Conservation (phyloP, 2,329 filamentous ascomycete species). For the Pestalotiopsis sp. region DNA sequence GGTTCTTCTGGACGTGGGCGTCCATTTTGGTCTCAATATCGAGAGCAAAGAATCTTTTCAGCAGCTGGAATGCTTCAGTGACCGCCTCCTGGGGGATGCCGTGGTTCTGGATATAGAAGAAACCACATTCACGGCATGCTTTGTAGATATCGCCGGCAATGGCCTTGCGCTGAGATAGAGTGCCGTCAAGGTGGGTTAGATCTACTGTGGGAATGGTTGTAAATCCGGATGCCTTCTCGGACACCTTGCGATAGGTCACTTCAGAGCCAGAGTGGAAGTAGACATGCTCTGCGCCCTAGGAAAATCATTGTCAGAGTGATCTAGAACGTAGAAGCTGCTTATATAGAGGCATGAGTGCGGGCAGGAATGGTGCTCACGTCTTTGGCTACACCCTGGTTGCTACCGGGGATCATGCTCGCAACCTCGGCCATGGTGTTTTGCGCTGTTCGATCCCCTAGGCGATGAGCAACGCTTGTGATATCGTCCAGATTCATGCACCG, state of each 20-base stretch:
- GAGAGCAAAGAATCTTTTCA: constrained; percentile 34
- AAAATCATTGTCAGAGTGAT: not conserved
- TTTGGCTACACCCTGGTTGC: not conserved
- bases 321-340: not conserved
- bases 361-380: not conserved
- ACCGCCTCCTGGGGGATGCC: constrained; percentile 27
- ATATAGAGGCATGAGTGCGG: not conserved
- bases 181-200: constrained; percentile 26
- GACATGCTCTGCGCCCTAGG: constrained; percentile 27
- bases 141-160: constrained; percentile 28
- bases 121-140: constrained; percentile 29
- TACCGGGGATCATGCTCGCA: not conserved
- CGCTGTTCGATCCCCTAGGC: not conserved
- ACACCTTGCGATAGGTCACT: constrained; percentile 32
- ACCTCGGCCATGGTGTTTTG: constrained; percentile 5
- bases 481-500: not conserved
- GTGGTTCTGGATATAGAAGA: constrained; percentile 36
- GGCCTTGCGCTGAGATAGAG: constrained; percentile 20
- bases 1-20: constrained; percentile 38
- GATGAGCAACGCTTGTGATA: not conserved
- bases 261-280: constrained; percentile 36
- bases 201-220: constrained; percentile 36
- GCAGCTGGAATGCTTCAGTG: constrained; percentile 25
- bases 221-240: constrained; percentile 29
- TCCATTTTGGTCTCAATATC: constrained; percentile 35